phyloP scores from a whole-genome alignment of 2,329 filamentous ascomycete species.

The Ascochyta viciae-villosae region DNA sequence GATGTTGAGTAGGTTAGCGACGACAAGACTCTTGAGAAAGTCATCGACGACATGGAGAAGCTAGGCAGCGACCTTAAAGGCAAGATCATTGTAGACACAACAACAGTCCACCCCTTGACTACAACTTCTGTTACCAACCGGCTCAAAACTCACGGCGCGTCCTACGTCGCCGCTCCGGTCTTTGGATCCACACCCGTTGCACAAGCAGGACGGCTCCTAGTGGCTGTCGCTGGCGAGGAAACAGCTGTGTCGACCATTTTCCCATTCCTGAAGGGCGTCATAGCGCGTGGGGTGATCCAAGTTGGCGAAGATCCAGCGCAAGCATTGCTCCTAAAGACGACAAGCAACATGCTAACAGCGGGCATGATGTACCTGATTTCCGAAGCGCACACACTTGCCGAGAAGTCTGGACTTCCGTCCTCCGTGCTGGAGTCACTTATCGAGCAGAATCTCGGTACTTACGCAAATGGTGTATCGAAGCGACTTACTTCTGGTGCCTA shows the following conservation, averaged over 20 bases:
- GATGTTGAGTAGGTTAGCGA: slow-evolving; percentile 44
- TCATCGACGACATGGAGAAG: slow-evolving; percentile 37
- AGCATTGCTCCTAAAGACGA: slow-evolving; percentile 58
- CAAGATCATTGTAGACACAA: slow-evolving; percentile 60
- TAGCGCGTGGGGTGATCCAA: slow-evolving; percentile 51
- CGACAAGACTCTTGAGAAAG: slow-evolving; percentile 49
- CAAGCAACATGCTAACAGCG: slow-evolving; percentile 58
- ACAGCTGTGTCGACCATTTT: slow-evolving; percentile 45
- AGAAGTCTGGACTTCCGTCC: slow-evolving; percentile 53
- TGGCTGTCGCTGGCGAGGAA: slow-evolving; percentile 54
- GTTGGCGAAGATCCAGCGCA: slow-evolving; percentile 55
- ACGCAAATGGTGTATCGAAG: slow-evolving; percentile 35
- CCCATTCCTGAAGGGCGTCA: slow-evolving; percentile 53
- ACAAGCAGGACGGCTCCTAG: slow-evolving; percentile 55
- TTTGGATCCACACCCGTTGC: slow-evolving; percentile 62
- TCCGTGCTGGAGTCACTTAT: slow-evolving; percentile 54
- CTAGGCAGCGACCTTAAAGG: slow-evolving; percentile 26
- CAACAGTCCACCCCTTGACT: slow-evolving; percentile 59
- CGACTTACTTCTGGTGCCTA: slow-evolving; percentile 39
- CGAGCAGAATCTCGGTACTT: slow-evolving; percentile 39
- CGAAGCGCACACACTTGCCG: slow-evolving; percentile 60
- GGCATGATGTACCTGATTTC: slow-evolving; percentile 59
- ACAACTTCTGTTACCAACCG: slow-evolving; percentile 39
- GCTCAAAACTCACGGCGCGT: slow-evolving; percentile 37
- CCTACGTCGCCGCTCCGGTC: slow-evolving; percentile 56